Base-by-base conservation (phyloP, 2,329 filamentous ascomycete species). In the Xylaria sp. region DNA sequence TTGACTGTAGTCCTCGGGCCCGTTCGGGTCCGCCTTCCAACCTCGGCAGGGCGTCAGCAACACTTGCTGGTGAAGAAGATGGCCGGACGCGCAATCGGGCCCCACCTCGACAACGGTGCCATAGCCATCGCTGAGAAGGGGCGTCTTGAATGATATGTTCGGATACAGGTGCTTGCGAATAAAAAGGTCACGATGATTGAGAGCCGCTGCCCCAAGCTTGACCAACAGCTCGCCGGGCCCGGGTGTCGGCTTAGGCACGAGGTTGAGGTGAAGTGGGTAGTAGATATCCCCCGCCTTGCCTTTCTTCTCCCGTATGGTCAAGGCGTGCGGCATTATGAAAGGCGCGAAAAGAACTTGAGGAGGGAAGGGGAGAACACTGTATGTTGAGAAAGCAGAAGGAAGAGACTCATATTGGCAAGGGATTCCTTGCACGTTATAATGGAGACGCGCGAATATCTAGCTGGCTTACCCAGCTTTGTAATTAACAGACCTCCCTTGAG, bases 101-200 rank as follows among this genome's bases (percentile, higher is more conserved):
- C 93, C 93, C 1, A 89, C 81, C 4, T 84, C 82, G 30, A 89
- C 85, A 3, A 97, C 92, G 58, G 86, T 82, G 57, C 93, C 94
- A 71, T 87, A 90, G 72, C 93, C 94, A 77, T 97, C 94, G 68
- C 93, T 89, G 46, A 97, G 86, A 53, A 97, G 83, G 0, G 94
- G 93, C 74, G 57, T 28, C 43, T 48, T 39, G 34, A 68, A 68
- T 45, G 56, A 60, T 61, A 68, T 68, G 36, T 88, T 90, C 0
- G 94, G 94, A 82, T 97, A 97, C 43, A 96, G 89, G 77, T 94
- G 91, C 79, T 94, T 93, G 61, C 94, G 92, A 79, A 96, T 91
- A 82, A 97, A 97, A 72, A 97, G 89, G 79, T 97, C 94, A 75
- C 94, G 92, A 83, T 97, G 94, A 83, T 97, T 97, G 60, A 97